phyloP scores from a whole-genome alignment of 441 rosid species.

The Erodium chrysanthum region DNA sequence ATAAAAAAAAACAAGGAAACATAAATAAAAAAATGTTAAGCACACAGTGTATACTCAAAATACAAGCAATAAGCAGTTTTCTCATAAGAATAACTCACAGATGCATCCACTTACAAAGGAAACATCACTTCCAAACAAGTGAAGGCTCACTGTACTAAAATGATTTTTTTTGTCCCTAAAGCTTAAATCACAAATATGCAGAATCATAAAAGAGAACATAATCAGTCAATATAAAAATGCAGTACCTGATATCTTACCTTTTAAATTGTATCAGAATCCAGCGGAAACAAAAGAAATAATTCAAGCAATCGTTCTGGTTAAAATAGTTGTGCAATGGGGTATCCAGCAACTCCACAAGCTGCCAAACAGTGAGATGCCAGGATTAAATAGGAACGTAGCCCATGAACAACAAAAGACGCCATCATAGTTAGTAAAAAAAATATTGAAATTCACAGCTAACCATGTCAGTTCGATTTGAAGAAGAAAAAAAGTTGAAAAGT shows the following conservation, averaged over 20 bases:
- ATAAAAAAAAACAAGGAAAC: not conserved
- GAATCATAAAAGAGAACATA: not conserved
- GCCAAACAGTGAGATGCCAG: slow-evolving; percentile 13
- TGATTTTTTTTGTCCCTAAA: not conserved
- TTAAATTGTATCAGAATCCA: slow-evolving; percentile 94
- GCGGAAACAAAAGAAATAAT: slow-evolving; percentile 99
- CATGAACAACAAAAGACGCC: too few relatives aligned
- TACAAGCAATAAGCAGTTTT: not conserved
- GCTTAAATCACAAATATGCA: not conserved
- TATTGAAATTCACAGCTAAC: too few relatives aligned
- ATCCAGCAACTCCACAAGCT: slow-evolving; percentile 94
- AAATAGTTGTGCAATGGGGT: slow-evolving; percentile 79
- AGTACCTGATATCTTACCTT: slow-evolving; percentile 36
- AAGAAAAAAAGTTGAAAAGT: too few relatives aligned
- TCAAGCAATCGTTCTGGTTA: slow-evolving; percentile 87
- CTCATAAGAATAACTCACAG: not conserved
- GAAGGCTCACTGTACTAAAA: not conserved
- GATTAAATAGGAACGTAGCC: too few relatives aligned
- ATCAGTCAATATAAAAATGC: not conserved
- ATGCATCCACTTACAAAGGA: not conserved
- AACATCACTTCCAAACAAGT: not conserved
- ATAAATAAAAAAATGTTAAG: not conserved
- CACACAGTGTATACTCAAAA: not conserved
- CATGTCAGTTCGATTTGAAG: too few relatives aligned
- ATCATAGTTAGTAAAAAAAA: too few relatives aligned